Evolutionary conservation across 139 green algal genomes (phyloP).

Genomic region (Chlamydomonas schloesseri): DNA sequence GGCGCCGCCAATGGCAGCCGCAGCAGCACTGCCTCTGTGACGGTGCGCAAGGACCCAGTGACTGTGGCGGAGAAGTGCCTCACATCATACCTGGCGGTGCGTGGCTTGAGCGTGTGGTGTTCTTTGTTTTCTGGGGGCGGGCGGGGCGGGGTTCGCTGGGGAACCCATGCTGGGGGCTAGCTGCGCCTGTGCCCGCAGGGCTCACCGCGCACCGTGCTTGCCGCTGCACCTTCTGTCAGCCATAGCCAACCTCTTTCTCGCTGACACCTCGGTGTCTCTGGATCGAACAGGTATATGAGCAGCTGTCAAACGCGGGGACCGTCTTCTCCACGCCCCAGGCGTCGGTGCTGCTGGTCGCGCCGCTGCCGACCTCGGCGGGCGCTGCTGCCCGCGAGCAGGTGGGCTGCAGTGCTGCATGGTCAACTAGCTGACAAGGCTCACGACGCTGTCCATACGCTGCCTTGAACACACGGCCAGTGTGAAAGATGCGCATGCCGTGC

Average conservation of each 20-base stretch:
- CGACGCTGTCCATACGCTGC: neutral
- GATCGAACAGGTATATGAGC: slow-evolving; percentile 67
- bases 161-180: too few relatives aligned
- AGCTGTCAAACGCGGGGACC: slow-evolving; percentile 71
- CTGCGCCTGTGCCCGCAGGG: too few relatives aligned
- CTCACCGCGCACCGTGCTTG: too few relatives aligned
- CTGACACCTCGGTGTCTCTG: too few relatives aligned
- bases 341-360: slow-evolving; percentile 59
- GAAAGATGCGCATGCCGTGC: neutral
- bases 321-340: slow-evolving; percentile 66
- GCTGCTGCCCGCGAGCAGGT: slow-evolving; percentile 31
- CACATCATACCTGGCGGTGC: slow-evolving; percentile 42
- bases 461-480: neutral
- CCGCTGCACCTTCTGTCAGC: too few relatives aligned
- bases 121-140: too few relatives aligned
- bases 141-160: too few relatives aligned
- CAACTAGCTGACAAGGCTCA: too few relatives aligned
- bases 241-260: too few relatives aligned
- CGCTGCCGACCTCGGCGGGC: slow-evolving; percentile 63
- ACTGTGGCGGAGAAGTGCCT: slow-evolving; percentile 61
- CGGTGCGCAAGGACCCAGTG: slow-evolving; percentile 44
- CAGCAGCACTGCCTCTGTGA: neutral
- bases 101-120: too few relatives aligned
- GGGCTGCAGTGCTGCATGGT: neutral
- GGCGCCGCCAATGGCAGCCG: neutral